Percentiles rank a stretch among this genome's conserved stretches.
Conservation (phyloP, 108 stramenopile species). For the Cyclotella distinguenda region DNA sequence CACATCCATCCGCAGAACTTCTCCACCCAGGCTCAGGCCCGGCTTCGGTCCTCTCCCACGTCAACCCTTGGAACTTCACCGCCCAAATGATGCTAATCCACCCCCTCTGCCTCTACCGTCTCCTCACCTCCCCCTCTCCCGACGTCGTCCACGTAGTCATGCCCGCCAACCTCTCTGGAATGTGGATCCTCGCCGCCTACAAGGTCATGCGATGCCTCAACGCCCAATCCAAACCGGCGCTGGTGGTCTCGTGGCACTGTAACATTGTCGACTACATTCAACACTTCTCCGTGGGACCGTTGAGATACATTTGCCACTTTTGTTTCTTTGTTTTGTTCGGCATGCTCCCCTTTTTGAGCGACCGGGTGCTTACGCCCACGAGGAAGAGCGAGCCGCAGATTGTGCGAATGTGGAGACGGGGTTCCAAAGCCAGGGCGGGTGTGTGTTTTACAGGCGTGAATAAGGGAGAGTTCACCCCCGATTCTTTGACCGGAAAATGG, state of each 20-base stretch:
- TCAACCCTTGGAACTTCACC: constrained; percentile 60
- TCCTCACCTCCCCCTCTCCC: constrained; percentile 33
- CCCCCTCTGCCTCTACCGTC: constrained; percentile 22
- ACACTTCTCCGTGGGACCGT: constrained; percentile 42
- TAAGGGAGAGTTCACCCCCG: constrained; percentile 37
- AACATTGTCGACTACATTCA: constrained; percentile 51
- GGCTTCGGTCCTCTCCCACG: constrained; percentile 33
- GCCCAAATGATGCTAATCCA: constrained; percentile 53
- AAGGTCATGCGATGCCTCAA: constrained; percentile 36
- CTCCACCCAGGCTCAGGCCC: constrained; percentile 45
- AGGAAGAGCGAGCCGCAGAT: constrained; percentile 43
- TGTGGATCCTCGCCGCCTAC: constrained; percentile 50
- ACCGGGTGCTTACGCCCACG: constrained; percentile 53
- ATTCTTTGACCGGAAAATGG: constrained; percentile 28
- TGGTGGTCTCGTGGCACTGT: constrained; percentile 58
- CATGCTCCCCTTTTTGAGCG: constrained; percentile 44
- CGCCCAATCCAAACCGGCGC: constrained; percentile 39
- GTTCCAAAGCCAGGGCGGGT: constrained; percentile 28
- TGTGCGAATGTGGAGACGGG: constrained; percentile 28
- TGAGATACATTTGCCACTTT: constrained; percentile 14
- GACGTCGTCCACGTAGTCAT: constrained; percentile 55
- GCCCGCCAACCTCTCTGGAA: constrained; percentile 51
- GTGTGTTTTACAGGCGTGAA: constrained; percentile 50
- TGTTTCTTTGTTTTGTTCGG: constrained; percentile 43
- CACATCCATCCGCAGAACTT: too few relatives aligned